phyloP scores from a whole-genome alignment of 495 filamentous ascomycete species.

The Articulospora tetracladia region DNA sequence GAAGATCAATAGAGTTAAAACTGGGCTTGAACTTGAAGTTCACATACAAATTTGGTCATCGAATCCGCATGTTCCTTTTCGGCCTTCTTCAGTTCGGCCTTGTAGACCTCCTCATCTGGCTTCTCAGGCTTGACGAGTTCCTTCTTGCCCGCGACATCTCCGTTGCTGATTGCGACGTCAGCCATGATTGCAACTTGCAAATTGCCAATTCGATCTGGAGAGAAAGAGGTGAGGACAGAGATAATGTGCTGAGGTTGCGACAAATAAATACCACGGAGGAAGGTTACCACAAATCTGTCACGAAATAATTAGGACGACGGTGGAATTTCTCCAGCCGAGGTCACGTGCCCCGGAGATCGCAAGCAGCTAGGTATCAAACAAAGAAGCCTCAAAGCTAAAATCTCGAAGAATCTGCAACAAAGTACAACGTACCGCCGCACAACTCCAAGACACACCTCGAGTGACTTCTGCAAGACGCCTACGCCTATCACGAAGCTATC shows the following conservation, averaged over 20 bases:
- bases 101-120: conserved; percentile 68
- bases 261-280: not conserved
- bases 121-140: conserved; percentile 54
- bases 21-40: not conserved
- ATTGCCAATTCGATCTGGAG: not conserved
- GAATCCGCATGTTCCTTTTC: conserved; percentile 77
- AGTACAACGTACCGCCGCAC: not conserved
- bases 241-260: not conserved
- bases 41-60: conserved; percentile 73
- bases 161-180: conserved; percentile 24
- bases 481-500: not conserved
- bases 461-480: not conserved
- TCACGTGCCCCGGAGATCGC: too few species aligned
- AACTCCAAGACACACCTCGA: not conserved
- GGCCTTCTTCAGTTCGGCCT: conserved; percentile 66
- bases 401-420: too few species aligned
- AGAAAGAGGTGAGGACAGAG: not conserved
- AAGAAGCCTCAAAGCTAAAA: too few species aligned
- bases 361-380: too few species aligned
- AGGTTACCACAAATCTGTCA: not conserved
- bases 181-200: conserved; percentile 19
- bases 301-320: too few species aligned
- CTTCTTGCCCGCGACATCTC: conserved; percentile 27
- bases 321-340: too few species aligned
- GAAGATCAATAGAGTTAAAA: not conserved